A percentile compares a stretch with the other conserved stretches of the same genome.
Evolutionary conservation across 1,284 basidiomycete genomes (phyloP).

Genomic region (Leccinum huronense): DNA sequence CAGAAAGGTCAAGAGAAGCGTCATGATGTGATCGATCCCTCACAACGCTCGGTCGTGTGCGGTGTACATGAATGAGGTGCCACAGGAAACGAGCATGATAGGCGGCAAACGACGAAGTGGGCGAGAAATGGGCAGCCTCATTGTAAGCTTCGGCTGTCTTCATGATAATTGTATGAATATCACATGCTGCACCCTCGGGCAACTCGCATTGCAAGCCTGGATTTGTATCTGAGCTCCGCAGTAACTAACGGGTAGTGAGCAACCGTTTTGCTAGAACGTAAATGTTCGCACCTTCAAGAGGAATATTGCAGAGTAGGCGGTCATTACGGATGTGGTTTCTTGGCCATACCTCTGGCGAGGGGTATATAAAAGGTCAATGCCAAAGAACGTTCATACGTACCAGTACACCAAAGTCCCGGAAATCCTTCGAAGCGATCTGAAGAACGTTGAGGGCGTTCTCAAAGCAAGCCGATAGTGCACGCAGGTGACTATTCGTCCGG

Average conservation of each 20-base stretch:
- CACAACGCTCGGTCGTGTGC: slow-evolving; percentile 44
- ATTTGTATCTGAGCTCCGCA: slow-evolving; percentile 57
- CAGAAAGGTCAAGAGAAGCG: slow-evolving; percentile 46
- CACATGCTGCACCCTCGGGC: slow-evolving; percentile 52
- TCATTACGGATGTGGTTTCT: slow-evolving; percentile 79
- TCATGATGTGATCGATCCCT: slow-evolving; percentile 37
- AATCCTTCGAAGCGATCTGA: slow-evolving; percentile 67
- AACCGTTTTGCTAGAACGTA: not conserved
- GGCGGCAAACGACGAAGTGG: slow-evolving; percentile 57
- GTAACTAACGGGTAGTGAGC: slow-evolving; percentile 45
- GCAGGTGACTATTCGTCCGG: slow-evolving; percentile 56
- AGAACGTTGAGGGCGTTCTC: slow-evolving; percentile 68
- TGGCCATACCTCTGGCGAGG: slow-evolving; percentile 68
- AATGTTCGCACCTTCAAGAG: slow-evolving; percentile 57
- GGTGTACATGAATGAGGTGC: slow-evolving; percentile 61
- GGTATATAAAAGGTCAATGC: not conserved
- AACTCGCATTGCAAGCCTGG: slow-evolving; percentile 50
- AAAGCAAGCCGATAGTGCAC: slow-evolving; percentile 69
- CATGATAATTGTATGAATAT: slow-evolving; percentile 63
- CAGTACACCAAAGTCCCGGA: slow-evolving; percentile 70
- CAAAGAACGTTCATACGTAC: slow-evolving; percentile 42
- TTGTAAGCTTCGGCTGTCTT: slow-evolving; percentile 73
- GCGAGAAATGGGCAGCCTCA: slow-evolving; percentile 61
- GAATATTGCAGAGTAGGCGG: slow-evolving; percentile 77
- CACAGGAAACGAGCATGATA: slow-evolving; percentile 76